Conservation (phyloP, 2,329 filamentous ascomycete species). For the Fusarium cyanostomum region DNA sequence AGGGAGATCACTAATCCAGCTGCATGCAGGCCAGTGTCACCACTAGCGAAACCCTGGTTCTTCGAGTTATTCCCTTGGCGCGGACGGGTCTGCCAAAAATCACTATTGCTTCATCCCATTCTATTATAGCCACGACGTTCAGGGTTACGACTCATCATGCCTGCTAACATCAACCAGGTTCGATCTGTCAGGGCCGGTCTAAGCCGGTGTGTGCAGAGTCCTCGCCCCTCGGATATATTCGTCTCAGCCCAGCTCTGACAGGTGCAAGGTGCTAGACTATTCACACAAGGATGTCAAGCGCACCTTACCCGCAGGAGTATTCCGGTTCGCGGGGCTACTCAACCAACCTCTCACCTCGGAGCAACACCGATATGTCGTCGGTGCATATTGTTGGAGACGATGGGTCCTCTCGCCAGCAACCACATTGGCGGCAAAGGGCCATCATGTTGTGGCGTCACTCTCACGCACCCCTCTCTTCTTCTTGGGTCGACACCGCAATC, state of each 20-base stretch:
- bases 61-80: constrained; percentile 32
- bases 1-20: constrained; percentile 40
- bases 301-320: constrained; percentile 33
- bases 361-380: constrained; percentile 28
- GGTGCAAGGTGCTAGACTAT: constrained; percentile 6
- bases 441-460: background rate
- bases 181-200: constrained; percentile 33
- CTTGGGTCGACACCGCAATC: constrained; percentile 11
- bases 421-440: background rate
- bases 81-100: constrained; percentile 28
- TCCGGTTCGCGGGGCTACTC: constrained; percentile 3
- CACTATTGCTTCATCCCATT: constrained; percentile 31
- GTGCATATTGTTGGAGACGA: constrained; percentile 23
- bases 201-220: constrained; percentile 26
- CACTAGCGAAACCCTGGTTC: constrained; percentile 32
- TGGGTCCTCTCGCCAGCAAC: background rate
- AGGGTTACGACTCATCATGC: constrained; percentile 40
- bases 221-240: constrained; percentile 19
- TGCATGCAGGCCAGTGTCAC: constrained; percentile 32
- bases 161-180: constrained; percentile 28
- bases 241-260: constrained; percentile 19
- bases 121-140: constrained; percentile 32
- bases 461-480: background rate
- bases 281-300: constrained; percentile 11
- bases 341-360: constrained; percentile 32